These are phyloP conservation scores for Xenoacremonium recifei DNA, from an alignment of 2,329 filamentous ascomycete genomes.

Conservation along the genomic window DNA sequence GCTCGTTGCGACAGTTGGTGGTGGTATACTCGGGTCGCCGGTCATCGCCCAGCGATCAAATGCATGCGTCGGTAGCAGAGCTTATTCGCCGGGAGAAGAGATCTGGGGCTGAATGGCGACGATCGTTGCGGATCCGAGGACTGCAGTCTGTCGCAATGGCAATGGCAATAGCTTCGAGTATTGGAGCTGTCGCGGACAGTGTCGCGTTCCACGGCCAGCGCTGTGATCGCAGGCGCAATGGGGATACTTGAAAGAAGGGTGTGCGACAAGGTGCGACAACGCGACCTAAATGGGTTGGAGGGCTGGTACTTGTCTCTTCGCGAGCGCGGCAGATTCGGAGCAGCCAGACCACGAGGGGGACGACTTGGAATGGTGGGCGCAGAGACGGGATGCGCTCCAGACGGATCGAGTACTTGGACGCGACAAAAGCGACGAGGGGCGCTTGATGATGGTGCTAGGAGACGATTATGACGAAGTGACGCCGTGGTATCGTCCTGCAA, in stretches of 20 bases:
- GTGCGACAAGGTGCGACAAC: not conserved
- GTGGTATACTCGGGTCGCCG: constrained; percentile 16
- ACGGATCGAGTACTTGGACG: too few relatives aligned
- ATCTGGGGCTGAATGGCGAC: constrained; percentile 20
- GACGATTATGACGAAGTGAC: constrained; percentile 1
- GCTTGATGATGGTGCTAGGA: too few relatives aligned
- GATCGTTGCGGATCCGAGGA: constrained; percentile 17
- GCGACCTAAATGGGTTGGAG: constrained; percentile 1
- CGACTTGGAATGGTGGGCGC: too few relatives aligned
- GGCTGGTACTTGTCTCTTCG: not conserved
- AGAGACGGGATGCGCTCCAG: too few relatives aligned
- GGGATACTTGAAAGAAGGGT: not conserved
- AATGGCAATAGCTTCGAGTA: not conserved
- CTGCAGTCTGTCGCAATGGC: constrained; percentile 15
- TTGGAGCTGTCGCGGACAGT: constrained; percentile 15
- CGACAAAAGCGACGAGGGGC: too few relatives aligned
- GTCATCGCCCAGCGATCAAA: constrained; percentile 29
- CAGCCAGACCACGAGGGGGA: not conserved
- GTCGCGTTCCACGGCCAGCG: not conserved
- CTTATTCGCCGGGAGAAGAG: constrained; percentile 16
- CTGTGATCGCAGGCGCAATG: not conserved
- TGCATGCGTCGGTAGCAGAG: constrained; percentile 26
- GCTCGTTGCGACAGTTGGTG: constrained; percentile 21
- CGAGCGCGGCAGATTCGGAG: not conserved
- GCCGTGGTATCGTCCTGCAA: not conserved